Conservation (phyloP, 331 rosid genomes). For the Quercus lobata region DNA sequence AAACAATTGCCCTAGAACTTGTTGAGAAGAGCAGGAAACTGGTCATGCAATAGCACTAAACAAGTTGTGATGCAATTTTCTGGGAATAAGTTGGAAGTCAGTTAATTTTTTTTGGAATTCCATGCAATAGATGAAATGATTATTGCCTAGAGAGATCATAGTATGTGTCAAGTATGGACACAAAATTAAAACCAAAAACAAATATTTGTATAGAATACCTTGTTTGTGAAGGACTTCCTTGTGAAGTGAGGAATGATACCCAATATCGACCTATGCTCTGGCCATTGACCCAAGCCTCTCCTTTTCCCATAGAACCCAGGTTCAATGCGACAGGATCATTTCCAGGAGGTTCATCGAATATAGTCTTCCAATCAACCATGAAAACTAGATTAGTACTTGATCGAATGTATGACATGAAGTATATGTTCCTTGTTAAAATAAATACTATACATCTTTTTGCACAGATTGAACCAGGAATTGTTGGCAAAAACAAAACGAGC, state of each 20-base stretch:
- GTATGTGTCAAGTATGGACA: neutral
- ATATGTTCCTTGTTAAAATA: neutral
- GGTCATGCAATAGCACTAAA: neutral
- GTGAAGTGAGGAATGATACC: conserved; percentile 63
- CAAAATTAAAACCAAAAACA: neutral
- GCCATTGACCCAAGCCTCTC: conserved; percentile 76
- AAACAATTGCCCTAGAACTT: neutral
- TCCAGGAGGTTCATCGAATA: conserved; percentile 66
- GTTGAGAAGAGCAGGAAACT: neutral
- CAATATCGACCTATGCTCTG: conserved; percentile 77
- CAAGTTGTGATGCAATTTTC: neutral
- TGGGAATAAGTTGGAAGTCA: neutral
- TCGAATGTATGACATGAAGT: neutral
- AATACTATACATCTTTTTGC: neutral
- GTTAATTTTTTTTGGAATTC: neutral
- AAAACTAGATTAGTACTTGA: conserved; percentile 7
- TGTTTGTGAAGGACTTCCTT: conserved; percentile 74
- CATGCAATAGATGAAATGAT: neutral
- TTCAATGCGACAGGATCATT: conserved; percentile 63
- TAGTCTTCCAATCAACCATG: conserved; percentile 37
- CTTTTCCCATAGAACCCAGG: conserved; percentile 89
- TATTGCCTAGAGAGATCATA: neutral
- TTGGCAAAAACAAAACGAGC: neutral
- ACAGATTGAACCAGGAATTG: neutral
- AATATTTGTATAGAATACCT: conserved; percentile 36